A percentile compares a stretch with the other conserved stretches of the same genome.
phyloP scores from a whole-genome alignment of 208 protist genomes.

The Leishmania tropica region DNA sequence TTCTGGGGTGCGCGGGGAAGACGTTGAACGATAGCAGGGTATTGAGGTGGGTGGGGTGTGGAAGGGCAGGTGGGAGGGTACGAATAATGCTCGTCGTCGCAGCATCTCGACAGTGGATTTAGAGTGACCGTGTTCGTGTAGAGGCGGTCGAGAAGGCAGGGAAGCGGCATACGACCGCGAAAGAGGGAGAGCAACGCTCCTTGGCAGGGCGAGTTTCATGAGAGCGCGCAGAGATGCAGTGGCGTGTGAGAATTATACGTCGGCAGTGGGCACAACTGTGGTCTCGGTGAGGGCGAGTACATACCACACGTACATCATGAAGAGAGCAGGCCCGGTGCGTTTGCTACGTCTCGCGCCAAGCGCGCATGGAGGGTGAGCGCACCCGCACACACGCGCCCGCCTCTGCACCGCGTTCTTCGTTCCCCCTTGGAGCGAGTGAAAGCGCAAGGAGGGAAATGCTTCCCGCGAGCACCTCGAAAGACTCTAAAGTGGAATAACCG shows the following conservation, averaged over 20 bases:
- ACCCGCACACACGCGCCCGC: background rate
- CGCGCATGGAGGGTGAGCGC: background rate
- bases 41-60: background rate
- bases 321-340: background rate
- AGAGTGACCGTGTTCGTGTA: background rate
- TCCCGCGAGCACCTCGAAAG: background rate
- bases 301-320: background rate
- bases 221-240: background rate
- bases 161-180: background rate
- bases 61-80: too few relatives aligned
- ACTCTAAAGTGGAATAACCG: constrained; percentile 50
- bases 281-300: background rate
- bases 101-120: background rate
- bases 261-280: background rate
- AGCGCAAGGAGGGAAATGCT: background rate
- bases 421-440: background rate
- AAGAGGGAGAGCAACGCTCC: background rate
- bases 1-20: background rate
- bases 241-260: background rate
- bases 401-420: background rate
- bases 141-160: background rate
- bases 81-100: background rate
- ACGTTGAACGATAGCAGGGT: background rate
- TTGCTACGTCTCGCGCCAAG: background rate
- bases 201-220: background rate